phyloP scores from a whole-genome alignment of 495 filamentous ascomycete genomes.

The Xylaria intraflava region DNA sequence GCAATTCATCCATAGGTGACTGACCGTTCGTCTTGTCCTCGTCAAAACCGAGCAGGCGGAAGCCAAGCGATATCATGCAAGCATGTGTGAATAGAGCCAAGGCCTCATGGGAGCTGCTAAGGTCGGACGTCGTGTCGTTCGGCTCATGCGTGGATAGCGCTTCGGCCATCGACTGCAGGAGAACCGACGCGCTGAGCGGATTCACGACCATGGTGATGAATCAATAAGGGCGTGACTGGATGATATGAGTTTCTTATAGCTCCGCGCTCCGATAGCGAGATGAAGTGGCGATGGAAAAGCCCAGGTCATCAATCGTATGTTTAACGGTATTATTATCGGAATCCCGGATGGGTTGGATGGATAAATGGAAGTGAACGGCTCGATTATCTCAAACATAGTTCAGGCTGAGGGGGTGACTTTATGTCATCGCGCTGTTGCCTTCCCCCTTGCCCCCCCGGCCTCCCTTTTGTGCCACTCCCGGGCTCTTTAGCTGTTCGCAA shows the following conservation, averaged over 20 bases:
- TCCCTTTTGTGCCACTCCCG: too few relatives aligned
- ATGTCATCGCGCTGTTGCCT: slow-evolving; percentile 13
- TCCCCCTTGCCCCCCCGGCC: slow-evolving; percentile 16
- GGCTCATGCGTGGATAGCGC: slow-evolving; percentile 48
- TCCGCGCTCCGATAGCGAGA: background rate
- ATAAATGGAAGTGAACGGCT: background rate
- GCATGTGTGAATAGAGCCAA: slow-evolving; percentile 80
- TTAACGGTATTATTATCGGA: too few relatives aligned
- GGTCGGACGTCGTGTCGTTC: slow-evolving; percentile 46
- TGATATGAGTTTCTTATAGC: background rate
- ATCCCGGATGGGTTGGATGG: background rate
- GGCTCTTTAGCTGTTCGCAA: too few relatives aligned
- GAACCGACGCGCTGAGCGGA: slow-evolving; percentile 35
- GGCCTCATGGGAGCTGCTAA: slow-evolving; percentile 77
- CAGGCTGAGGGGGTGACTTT: background rate
- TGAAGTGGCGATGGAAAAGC: background rate
- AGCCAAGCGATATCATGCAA: slow-evolving; percentile 72
- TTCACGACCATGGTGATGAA: slow-evolving; percentile 18
- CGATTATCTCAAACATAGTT: background rate
- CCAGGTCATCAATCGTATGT: too few relatives aligned
- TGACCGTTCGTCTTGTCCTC: slow-evolving; percentile 57
- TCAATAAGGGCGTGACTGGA: background rate
- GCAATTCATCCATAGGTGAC: background rate
- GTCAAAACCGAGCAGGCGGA: slow-evolving; percentile 72
- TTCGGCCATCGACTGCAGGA: slow-evolving; percentile 51